Percentiles rank a stretch among this genome's conserved stretches.
Conservation (phyloP, 306 rosid species). For the Datisca glomerata region DNA sequence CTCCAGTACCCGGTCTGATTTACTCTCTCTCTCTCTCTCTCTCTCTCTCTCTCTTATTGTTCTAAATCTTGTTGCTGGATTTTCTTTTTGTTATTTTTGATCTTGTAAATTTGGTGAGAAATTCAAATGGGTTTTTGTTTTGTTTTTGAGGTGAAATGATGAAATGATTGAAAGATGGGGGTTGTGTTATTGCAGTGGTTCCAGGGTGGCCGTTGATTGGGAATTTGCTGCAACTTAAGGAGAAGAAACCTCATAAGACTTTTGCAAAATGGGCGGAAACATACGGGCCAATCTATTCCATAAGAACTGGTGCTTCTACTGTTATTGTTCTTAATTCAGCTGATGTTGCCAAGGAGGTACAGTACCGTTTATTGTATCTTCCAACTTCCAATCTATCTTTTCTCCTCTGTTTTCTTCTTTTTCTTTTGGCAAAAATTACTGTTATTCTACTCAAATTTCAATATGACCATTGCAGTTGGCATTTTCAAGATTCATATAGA, state of each 20-base stretch:
- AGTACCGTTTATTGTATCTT: slow-evolving; percentile 3
- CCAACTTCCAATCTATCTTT: background rate
- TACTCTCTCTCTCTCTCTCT: background rate
- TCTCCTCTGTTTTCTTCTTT: slow-evolving; percentile 1
- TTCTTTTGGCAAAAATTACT: too few species aligned
- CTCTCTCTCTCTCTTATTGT: background rate
- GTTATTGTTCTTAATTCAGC: slow-evolving; percentile 69
- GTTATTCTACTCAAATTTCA: too few species aligned
- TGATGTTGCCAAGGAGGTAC: slow-evolving; percentile 67
- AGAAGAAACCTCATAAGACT: slow-evolving; percentile 88
- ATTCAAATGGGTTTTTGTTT: background rate
- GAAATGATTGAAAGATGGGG: background rate
- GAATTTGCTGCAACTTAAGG: slow-evolving; percentile 81
- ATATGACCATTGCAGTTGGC: too few species aligned
- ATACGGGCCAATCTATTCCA: slow-evolving; percentile 70
- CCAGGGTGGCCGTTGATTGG: slow-evolving; percentile 77
- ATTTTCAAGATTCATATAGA: too few species aligned
- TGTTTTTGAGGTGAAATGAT: too few species aligned
- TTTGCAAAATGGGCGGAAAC: slow-evolving; percentile 53
- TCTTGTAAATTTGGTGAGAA: too few species aligned
- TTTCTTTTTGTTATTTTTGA: background rate
- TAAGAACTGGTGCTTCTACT: slow-evolving; percentile 72
- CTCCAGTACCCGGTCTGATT: slow-evolving; percentile 48
- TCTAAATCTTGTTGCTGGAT: background rate
- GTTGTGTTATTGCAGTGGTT: slow-evolving; percentile 44